Conservation (phyloP, 768 basidiomycete species). For the Suillus variegatus region DNA sequence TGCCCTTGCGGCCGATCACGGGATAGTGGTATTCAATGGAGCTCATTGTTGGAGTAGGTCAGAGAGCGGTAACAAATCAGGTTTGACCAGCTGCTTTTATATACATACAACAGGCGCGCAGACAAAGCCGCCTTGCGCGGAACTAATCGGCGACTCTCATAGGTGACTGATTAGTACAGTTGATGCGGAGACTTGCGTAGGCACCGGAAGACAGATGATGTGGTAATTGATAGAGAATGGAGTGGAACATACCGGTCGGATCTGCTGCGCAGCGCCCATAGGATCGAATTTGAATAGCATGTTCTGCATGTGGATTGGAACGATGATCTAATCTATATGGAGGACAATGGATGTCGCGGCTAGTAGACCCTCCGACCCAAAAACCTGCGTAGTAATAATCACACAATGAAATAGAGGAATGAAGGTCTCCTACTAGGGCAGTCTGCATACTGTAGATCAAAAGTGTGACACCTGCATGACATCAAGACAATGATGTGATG, state of each 20-base stretch:
- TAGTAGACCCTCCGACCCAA: no score
- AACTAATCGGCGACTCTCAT: neutral
- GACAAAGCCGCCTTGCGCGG: neutral
- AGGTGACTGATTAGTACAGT: neutral
- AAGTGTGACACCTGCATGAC: neutral
- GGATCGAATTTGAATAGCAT: neutral
- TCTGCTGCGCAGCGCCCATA: neutral
- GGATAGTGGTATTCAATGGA: conserved; percentile 18
- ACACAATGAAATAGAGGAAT: neutral
- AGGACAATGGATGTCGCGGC: neutral
- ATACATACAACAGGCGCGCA: neutral
- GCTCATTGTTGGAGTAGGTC: neutral
- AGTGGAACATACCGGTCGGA: neutral
- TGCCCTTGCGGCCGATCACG: conserved; percentile 19
- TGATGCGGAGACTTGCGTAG: neutral
- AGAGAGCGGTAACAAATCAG: neutral
- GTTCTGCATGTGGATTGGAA: neutral
- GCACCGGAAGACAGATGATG: no score
- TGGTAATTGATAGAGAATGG: no score
- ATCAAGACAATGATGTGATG: neutral
- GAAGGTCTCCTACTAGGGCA: neutral
- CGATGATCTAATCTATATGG: neutral
- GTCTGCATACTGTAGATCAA: neutral
- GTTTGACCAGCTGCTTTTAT: neutral
- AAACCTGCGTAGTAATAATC: neutral